Evolutionary conservation across 768 basidiomycete genomes (phyloP).

Genomic region (Rhodotorula kratochvilovae): DNA sequence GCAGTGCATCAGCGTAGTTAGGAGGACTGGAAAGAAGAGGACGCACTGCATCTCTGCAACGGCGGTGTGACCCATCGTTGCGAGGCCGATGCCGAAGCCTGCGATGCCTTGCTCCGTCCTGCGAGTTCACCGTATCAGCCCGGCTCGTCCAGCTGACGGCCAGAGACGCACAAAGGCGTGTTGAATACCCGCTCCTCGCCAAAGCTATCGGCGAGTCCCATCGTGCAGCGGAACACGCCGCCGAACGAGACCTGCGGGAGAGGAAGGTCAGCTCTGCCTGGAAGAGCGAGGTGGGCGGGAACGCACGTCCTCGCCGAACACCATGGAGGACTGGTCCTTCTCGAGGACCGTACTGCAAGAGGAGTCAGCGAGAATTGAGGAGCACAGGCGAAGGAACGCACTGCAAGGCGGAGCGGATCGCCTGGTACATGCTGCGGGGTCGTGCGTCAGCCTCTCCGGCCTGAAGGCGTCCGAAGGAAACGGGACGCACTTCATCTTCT

Average conservation of each 20-base stretch:
- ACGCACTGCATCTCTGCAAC: constrained; percentile 72
- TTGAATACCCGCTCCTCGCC: constrained; percentile 88
- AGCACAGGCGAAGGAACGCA: constrained; percentile 43
- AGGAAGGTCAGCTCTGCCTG: constrained; percentile 46
- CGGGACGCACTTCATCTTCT: constrained; percentile 74
- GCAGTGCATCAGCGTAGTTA: background rate
- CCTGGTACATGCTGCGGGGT: constrained; percentile 62
- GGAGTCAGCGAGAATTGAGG: background rate
- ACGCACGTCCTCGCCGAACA: constrained; percentile 61
- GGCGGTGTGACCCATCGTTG: constrained; percentile 87
- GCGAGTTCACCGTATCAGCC: background rate
- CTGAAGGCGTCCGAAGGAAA: too few relatives aligned
- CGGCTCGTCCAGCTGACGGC: background rate
- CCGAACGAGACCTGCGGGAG: constrained; percentile 75
- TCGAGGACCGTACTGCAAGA: constrained; percentile 64
- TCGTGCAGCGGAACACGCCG: constrained; percentile 68
- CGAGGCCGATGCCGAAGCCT: constrained; percentile 87
- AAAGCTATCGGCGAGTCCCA: constrained; percentile 25
- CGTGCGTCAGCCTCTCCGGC: background rate
- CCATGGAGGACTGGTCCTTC: constrained; percentile 79
- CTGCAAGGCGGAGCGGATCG: constrained; percentile 85
- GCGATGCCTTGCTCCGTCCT: constrained; percentile 65
- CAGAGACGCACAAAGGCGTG: constrained; percentile 60
- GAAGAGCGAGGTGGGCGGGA: background rate
- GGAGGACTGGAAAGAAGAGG: too few relatives aligned